Base-by-base conservation (phyloP, 2,329 filamentous ascomycete genomes). In the Monilinia laxa region DNA sequence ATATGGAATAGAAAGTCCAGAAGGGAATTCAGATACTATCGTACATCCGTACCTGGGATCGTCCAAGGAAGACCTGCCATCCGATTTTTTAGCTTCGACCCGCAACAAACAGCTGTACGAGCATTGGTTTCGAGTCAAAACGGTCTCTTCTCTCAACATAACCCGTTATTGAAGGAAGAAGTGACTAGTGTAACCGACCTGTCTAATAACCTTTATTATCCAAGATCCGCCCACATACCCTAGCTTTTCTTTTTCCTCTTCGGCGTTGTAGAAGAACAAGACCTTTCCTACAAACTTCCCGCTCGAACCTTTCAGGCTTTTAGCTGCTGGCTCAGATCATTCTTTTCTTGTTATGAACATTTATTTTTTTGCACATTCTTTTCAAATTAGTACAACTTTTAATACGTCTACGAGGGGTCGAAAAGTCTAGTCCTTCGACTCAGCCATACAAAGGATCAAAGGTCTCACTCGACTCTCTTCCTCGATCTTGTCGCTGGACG, bases 291-390 rank as follows among this genome's bases (percentile, higher is more conserved):
- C 73, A 76, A 77, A 75, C 77, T 80, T 81, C 76, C n/a, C 42
- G 18, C 25, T 12, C 28, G 49, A 56, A 38, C 40, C 51, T 49
- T 49, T 45, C 40, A 57, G 55, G 57, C 58, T 63, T 35, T 52
- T 63, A 35, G 40, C 66, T 86, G 84, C 85, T 87, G 84, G 84
- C 79, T 86, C 84, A 86, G 84, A 84, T 80, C 79, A 74, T 78
- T 82, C 79, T 78, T 80, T 82, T 79, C 74, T 79, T 66, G 12
- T 47, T 38, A 68, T 70, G 67, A 68, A 70, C 67, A 68, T 71
- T 64, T 77, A 75, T 78, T 77, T 78, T 74, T 71, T 38, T 18
- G 49, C 9, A 49, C 31, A 51, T 72, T 72, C 68, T 68, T 68
- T 47, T 62, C 54, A 66, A 59, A 66, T 68, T 66, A 52, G 57